Base-by-base conservation (phyloP, 2,329 filamentous ascomycete genomes). In the Fusarium compactum region DNA sequence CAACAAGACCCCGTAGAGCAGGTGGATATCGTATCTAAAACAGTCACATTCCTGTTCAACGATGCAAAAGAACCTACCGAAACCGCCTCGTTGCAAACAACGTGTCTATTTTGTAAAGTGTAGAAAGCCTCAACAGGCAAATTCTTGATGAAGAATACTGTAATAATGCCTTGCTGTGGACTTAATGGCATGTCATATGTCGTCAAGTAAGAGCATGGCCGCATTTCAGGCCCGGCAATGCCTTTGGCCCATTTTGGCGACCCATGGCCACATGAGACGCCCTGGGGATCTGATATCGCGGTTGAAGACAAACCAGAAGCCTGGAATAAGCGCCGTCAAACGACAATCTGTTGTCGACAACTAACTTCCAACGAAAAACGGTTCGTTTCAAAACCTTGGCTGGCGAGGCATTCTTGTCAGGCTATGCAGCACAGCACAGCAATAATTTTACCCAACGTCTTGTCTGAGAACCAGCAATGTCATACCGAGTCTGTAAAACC, bases 301-400 rank as follows among this genome's bases (percentile, higher is more conserved):
- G 58, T 50, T 69, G 70, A 67, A 73, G 64, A 71, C 71, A 72
- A 74, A 74, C 72, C 71, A 74, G 43, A 72, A 51, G 27, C 20
- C 30, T 41, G 41, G 45, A 61, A 54, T 74, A 74, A 74, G 72
- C 72, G 71, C 72, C 70, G 14, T 55, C 12, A 27, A 56, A 58
- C 24, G 69, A 69, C 48, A 41, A 18, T 58, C 20, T 44, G 47
- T 65, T 27, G 27, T n/a, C n/a, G 7, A 55, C 20, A 38, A 45
- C 12, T 29, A 45, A 44, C 24, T 34, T 22, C 9, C 30, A 53
- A 34, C 20, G n/a, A 50, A 22, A 30, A 50, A 22, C 18, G 20
- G 25, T 29, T 50, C 40, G 32, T 34, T 46, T 38, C 20, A 25
- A 43, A 40, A 47, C 24, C 20, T 30, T 29, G 25, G 20, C 22